Evolutionary conservation across 805 yeast species (phyloP), one percentile per base, ranked within the genome.

Genomic region (Ogataea kodamae): DNA sequence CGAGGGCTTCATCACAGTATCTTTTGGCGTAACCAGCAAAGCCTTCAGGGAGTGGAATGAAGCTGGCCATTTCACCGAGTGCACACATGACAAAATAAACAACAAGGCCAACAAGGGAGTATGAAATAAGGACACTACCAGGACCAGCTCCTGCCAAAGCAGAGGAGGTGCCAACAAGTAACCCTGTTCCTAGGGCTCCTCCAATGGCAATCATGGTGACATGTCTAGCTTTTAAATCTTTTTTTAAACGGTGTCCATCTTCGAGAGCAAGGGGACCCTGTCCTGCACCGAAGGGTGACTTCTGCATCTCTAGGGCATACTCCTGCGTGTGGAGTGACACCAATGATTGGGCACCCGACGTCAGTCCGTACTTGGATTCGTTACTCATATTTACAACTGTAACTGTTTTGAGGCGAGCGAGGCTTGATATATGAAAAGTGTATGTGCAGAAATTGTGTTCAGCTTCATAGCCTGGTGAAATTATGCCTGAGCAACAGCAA

Each of bases 141-240:
- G 81, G 90, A 6, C 95, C 95, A 9, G 85, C 87, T 9, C 68
- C 55, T n/a, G 69, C 65, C 35, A 84, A 65, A 1, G 89, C 78
- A 10, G 76, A 62, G 37, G 88, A 87, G 3, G 89, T 80, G 49
- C 89, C 87, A 46, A 84, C 79, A 45, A 84, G 64, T 37, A 84
- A 66, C 52, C 89, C 94, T 1, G 92, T 82, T 36, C 92, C 92
- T 33, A 84, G 61, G 6, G 90, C 84, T 46, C 92, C 90, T 46
- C 92, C 94, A 45, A 85, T 75, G 44, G 92, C 76, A 59, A 74
- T 72, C 78, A 74, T 72, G 31, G 74, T 64, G 45, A 72, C 68
- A 40, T 72, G 78, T 44, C 79, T 55, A 8, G 76, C 61, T 35
- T 70, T 64, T 25, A 72, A 55, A 5, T 62, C 69, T 45, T 66